Base-by-base conservation (phyloP, 257 asterid species). In the Solanum commersonii region DNA sequence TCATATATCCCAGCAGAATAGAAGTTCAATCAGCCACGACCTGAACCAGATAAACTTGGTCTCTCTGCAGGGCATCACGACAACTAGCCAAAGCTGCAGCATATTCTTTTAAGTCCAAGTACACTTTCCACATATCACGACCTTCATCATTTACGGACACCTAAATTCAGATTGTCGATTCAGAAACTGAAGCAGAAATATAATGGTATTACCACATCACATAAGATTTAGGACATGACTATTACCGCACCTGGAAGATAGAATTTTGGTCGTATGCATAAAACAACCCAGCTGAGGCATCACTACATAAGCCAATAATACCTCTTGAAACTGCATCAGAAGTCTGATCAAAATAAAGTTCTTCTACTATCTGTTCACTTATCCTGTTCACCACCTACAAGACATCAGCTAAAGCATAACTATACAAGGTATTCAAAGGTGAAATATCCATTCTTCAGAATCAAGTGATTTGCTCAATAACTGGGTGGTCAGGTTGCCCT, bases 81-180 rank as follows among this genome's bases (percentile, higher is more conserved):
- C 98, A 96, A 92, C 91, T 95, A 74, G 96, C 96, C 94, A 97
- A 95, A 85, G 99, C 98, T 37, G 93, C 98, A 92, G 98, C 93
- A 93, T 96, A 97, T 93, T 92, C 95, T 91, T 95, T 93, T 33
- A 97, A 90, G 90, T 96, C 99, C 88, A 97, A 91, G 92, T 97
- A 96, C 89, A 97, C 99, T 91, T 96, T 97, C 99, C 99, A 97
- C 99, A 97, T 95, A 91, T 97, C 98, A 76, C 96, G 95, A 73
- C 98, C 98, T 92, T 97, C 99, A 86, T 97, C 99, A 94, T 89
- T 96, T 91, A 96, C 96, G 5, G 99, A 97, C 49, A 97, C 98
- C 99, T 97, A 91, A 34, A 91, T 88, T 72, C 86, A 73, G 89
- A 88, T 78, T 76, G 52, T 71, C 87, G 83, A 84, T 82, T 35